Percentiles rank a stretch among this genome's conserved stretches.
Conservation (phyloP, 108 stramenopile genomes). For the Skeletonema tropicum region DNA sequence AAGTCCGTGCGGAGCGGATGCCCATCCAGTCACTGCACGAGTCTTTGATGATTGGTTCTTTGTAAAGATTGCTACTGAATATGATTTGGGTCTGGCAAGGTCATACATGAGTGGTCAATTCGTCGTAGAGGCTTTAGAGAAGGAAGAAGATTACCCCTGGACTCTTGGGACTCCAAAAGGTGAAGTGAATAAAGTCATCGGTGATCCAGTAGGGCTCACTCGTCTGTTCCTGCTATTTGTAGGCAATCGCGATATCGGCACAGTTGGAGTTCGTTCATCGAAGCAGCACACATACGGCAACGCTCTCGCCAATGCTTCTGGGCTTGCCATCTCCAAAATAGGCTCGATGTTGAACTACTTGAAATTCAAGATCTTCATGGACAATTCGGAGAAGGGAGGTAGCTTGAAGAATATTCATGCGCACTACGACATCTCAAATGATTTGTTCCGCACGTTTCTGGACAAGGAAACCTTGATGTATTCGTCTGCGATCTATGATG, state of each 20-base stretch:
- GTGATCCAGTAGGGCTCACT: conserved; percentile 83
- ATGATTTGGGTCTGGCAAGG: conserved; percentile 91
- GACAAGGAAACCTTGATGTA: conserved; percentile 93
- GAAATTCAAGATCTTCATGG: conserved; percentile 89
- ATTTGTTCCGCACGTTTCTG: conserved; percentile 89
- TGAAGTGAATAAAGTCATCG: conserved; percentile 68
- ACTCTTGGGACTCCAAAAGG: conserved; percentile 36
- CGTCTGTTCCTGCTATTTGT: conserved; percentile 85
- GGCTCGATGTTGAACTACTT: conserved; percentile 87
- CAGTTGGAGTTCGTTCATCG: conserved; percentile 54
- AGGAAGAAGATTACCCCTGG: conserved; percentile 61
- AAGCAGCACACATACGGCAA: conserved; percentile 61
- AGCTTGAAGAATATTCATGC: conserved; percentile 92
- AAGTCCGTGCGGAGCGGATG: conserved; percentile 56
- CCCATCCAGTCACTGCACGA: conserved; percentile 69
- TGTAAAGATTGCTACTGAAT: conserved; percentile 89
- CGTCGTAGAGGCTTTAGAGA: conserved; percentile 68
- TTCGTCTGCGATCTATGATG: conserved; percentile 91
- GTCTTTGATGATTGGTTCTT: conserved; percentile 94
- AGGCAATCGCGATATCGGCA: conserved; percentile 75
- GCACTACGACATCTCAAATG: conserved; percentile 96
- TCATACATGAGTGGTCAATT: conserved; percentile 93
- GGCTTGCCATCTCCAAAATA: conserved; percentile 81
- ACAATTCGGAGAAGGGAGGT: conserved; percentile 90
- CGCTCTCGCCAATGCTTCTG: conserved; percentile 72